Evolutionary conservation across 345 rosid genomes (phyloP), one percentile per base, ranked within the genome.

Genomic region (Populus davidiana): DNA sequence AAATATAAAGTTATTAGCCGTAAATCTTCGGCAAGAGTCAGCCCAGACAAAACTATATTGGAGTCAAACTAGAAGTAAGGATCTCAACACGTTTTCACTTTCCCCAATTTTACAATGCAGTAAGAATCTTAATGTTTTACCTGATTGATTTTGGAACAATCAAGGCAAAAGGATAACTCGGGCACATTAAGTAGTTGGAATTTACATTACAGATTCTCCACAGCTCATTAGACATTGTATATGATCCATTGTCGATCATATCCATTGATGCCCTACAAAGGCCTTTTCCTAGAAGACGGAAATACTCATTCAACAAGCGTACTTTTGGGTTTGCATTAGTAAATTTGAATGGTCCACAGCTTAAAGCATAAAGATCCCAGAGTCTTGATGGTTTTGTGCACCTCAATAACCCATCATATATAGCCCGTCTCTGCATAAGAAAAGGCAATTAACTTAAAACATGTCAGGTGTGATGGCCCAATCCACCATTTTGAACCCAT

Each of bases 191-290:
- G 78, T 96, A 96, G 82, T 81, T 85, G 71, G 85, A 79, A 86
- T 96, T 96, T 72, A 87, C 74, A 77, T 85, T 79, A 85, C 91
- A 90, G 79, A 96, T 92, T 87, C 98, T 93, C 99, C 97, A 96
- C 73, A 85, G 80, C 56, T 91, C 93, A 88, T 91, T 96, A 80
- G 91, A 92, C 77, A 87, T 21, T 74, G 90, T 64, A 81, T 88
- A 96, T 6, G 95, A 89, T 16, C 88, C 87, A 21, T 86, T 82
- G 80, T 91, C 91, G 78, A 93, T 86, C 94, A 93, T 88, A 56
- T 80, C 79, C 87, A 76, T 88, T 52, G 99, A 88, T 47, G 97
- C 95, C 77, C 44, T 80, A 72, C 27, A 66, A 61, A 90, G 88
- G 72, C 86, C 76, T 83, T 82, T 88, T 78, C 97, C 94, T 64